phyloP scores from a whole-genome alignment of 768 basidiomycete species.

The Daedaleopsis sinensis region DNA sequence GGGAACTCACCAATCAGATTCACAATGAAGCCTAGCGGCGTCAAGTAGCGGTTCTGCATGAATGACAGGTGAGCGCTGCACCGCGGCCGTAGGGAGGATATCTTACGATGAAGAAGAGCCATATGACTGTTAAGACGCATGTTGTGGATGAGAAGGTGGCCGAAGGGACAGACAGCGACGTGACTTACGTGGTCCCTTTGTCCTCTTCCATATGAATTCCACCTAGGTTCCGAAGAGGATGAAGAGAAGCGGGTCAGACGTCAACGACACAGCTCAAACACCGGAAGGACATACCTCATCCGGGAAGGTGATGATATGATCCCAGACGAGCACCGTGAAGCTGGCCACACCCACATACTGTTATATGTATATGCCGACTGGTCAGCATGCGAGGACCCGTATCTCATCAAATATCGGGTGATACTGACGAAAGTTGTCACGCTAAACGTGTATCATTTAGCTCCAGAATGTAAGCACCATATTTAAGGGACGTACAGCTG shows the following conservation, averaged over 20 bases:
- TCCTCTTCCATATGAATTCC: slow-evolving; percentile 55
- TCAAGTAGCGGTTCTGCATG: slow-evolving; percentile 63
- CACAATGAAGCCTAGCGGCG: slow-evolving; percentile 62
- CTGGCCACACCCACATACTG: slow-evolving; percentile 57
- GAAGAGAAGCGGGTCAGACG: neutral
- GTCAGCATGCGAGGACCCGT: neutral
- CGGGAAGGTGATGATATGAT: slow-evolving; percentile 54
- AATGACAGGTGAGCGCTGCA: neutral
- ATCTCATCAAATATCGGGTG: neutral
- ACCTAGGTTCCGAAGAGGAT: slow-evolving; percentile 32
- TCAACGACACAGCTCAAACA: neutral
- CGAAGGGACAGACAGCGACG: neutral
- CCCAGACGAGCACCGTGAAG: slow-evolving; percentile 56
- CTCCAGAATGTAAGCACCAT: neutral
- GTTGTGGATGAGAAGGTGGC: neutral
- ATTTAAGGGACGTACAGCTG: slow-evolving; percentile 9
- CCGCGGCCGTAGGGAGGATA: neutral
- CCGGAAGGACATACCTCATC: slow-evolving; percentile 40
- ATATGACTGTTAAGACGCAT: slow-evolving; percentile 29
- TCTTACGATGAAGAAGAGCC: slow-evolving; percentile 42
- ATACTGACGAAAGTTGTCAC: slow-evolving; percentile 14
- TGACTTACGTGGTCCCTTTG: slow-evolving; percentile 48
- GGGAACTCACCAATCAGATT: slow-evolving; percentile 41
- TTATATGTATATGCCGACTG: neutral
- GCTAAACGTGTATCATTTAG: neutral